A percentile compares a stretch with the other conserved stretches of the same genome.
phyloP scores from a whole-genome alignment of 2,329 filamentous ascomycete genomes.

The Epichloe aotearoae region DNA sequence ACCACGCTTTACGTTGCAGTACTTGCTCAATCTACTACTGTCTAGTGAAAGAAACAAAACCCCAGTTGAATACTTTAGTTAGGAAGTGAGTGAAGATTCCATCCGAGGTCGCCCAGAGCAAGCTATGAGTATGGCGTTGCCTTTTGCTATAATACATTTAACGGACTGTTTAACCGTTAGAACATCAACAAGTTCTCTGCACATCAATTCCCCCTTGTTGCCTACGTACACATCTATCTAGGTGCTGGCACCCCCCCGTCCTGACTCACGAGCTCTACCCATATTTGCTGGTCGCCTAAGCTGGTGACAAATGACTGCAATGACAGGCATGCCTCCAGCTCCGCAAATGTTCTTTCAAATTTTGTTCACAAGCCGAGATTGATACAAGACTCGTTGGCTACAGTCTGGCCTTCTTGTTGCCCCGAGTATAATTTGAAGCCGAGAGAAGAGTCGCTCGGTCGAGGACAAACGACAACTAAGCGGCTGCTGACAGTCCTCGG shows the following conservation, averaged over 20 bases:
- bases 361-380: background rate
- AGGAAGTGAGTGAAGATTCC: too few relatives aligned
- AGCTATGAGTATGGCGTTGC: background rate
- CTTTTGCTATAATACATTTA: conserved; percentile 1
- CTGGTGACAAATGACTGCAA: background rate
- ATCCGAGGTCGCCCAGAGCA: too few relatives aligned
- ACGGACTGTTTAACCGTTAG: background rate
- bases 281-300: background rate
- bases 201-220: background rate
- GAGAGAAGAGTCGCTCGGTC: background rate
- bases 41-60: too few relatives aligned
- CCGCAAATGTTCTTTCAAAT: background rate
- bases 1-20: background rate
- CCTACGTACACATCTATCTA: background rate
- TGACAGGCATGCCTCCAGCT: background rate
- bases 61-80: too few relatives aligned
- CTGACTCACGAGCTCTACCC: background rate
- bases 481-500: conserved; percentile 21
- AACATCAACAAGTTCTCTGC: background rate
- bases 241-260: background rate
- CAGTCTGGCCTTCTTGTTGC: background rate
- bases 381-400: background rate
- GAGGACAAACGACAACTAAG: background rate
- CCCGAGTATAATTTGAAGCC: background rate
- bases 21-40: background rate